These are phyloP conservation scores for Metarhizium humberi DNA, from an alignment of 2,329 filamentous ascomycete genomes.

Conservation along the genomic window DNA sequence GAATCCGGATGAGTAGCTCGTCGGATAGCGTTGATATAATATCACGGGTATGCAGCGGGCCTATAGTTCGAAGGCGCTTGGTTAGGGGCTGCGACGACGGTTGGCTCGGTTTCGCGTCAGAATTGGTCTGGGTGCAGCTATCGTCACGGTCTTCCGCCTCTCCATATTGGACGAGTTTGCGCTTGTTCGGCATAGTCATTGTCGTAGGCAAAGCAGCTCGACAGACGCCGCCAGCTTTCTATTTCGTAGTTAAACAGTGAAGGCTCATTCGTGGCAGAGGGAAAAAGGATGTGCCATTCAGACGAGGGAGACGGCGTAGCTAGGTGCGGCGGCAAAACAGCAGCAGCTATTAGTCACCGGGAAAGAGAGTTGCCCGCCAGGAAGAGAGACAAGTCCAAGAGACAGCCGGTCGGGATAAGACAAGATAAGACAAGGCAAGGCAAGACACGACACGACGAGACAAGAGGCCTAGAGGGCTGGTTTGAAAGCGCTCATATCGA, in stretches of 20 bases:
- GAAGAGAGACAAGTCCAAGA: no score
- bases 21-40: slow-evolving; percentile 68
- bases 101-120: background rate
- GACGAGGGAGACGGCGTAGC: background rate
- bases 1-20: slow-evolving; percentile 76
- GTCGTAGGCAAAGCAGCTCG: background rate
- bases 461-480: no score
- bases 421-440: no score
- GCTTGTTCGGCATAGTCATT: slow-evolving; percentile 16
- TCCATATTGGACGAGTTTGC: slow-evolving; percentile 10
- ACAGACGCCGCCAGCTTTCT: background rate
- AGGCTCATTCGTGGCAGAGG: background rate
- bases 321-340: background rate
- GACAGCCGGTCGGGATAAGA: background rate
- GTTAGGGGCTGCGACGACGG: background rate
- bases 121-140: background rate
- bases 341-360: background rate
- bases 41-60: slow-evolving; percentile 32
- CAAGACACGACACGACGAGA: no score
- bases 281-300: background rate
- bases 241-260: background rate
- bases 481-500: no score
- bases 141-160: background rate
- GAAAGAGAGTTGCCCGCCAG: background rate
- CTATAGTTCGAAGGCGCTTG: slow-evolving; percentile 1